These are phyloP conservation scores for Collybia sp. DNA, from an alignment of 768 basidiomycete species.

Conservation along the genomic window DNA sequence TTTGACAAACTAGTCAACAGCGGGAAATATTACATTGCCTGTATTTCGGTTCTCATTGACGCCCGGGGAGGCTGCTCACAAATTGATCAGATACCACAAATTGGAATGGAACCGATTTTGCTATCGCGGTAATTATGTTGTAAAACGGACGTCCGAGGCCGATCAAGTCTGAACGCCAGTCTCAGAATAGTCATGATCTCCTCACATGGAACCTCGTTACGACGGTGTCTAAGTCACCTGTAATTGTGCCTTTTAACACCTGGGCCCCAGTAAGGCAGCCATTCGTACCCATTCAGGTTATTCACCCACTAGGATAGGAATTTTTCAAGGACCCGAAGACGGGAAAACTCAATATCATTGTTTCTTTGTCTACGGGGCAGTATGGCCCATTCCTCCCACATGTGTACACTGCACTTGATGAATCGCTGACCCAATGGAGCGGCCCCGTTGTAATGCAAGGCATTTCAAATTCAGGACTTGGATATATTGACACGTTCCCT, in stretches of 20 bases:
- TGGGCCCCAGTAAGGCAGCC: conserved; percentile 23
- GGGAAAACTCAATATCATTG: conserved; percentile 25
- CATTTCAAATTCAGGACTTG: conserved; percentile 27
- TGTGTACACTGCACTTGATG: conserved; percentile 25
- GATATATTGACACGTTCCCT: conserved; percentile 31
- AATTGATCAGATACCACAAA: conserved; percentile 22
- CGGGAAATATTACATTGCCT: conserved; percentile 29
- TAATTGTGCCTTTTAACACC: conserved; percentile 25
- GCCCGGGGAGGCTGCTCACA: not conserved
- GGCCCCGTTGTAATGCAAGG: conserved; percentile 27
- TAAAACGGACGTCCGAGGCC: not conserved
- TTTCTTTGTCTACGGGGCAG: conserved; percentile 28
- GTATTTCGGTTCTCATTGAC: conserved; percentile 9
- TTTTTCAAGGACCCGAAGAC: conserved; percentile 31
- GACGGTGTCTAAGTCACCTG: conserved; percentile 22
- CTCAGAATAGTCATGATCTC: conserved; percentile 24
- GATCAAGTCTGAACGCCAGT: not conserved
- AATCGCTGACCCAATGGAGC: conserved; percentile 21
- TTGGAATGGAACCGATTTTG: conserved; percentile 28
- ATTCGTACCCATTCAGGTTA: not conserved
- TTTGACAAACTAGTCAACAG: conserved; percentile 8
- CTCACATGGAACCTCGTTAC: conserved; percentile 21
- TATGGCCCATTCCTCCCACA: conserved; percentile 30
- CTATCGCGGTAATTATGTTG: conserved; percentile 21
- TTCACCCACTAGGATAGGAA: conserved; percentile 15